phyloP scores from a whole-genome alignment of 345 rosid species.

The Clarkia xantiana region DNA sequence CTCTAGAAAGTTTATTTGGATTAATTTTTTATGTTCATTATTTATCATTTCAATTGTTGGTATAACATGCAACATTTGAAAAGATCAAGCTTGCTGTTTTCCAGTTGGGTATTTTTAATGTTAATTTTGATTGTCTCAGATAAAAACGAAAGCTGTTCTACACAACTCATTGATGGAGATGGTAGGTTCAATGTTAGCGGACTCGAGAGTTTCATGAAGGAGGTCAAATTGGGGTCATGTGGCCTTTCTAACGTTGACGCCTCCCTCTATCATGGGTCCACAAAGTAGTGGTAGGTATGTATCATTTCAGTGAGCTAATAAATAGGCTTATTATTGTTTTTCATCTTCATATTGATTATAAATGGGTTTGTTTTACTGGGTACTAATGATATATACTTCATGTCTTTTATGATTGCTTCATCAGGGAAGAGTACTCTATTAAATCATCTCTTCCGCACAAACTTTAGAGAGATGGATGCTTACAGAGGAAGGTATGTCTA shows the following conservation, averaged over 20 bases:
- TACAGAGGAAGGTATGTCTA: constrained; percentile 75
- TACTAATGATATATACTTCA: background rate
- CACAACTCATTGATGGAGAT: constrained; percentile 93
- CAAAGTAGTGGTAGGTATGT: constrained; percentile 85
- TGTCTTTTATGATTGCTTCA: background rate
- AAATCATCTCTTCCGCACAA: constrained; percentile 76
- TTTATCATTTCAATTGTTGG: too few species aligned
- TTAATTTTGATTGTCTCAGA: constrained; percentile 16
- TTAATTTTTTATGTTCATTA: too few species aligned
- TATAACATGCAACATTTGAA: too few species aligned
- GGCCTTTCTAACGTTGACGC: constrained; percentile 92
- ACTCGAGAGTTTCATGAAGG: constrained; percentile 60
- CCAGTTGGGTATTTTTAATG: background rate
- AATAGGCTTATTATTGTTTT: background rate
- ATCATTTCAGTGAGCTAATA: constrained; percentile 1
- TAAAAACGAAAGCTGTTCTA: constrained; percentile 42
- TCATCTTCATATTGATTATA: constrained; percentile 1
- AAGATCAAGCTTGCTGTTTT: background rate
- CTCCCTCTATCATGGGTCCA: constrained; percentile 97
- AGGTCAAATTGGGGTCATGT: constrained; percentile 58
- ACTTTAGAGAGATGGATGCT: constrained; percentile 96
- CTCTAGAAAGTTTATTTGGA: too few species aligned
- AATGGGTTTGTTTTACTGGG: too few species aligned
- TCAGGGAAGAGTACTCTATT: constrained; percentile 94
- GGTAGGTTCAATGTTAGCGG: constrained; percentile 60